Percentiles rank a stretch among this genome's conserved stretches.
Evolutionary conservation across 164 flowering plant genomes (phyloP).

Genomic region (Aristolochia fimbriata): DNA sequence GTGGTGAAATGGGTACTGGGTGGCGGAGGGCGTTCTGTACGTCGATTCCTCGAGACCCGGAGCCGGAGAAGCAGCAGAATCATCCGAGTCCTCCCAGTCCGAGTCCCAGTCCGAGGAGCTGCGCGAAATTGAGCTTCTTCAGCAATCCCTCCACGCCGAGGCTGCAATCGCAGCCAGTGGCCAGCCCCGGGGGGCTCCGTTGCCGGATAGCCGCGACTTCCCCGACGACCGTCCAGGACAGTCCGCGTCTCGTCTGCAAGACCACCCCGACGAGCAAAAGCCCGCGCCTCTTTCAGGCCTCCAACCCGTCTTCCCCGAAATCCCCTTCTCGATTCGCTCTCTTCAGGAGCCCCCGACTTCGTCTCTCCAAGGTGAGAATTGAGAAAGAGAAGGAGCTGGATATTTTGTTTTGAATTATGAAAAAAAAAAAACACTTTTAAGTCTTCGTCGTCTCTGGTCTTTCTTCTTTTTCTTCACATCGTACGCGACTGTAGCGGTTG

Average conservation of each 20-base stretch:
- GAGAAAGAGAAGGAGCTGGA: no score
- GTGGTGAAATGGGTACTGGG: constrained; percentile 63
- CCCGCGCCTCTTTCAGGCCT: constrained; percentile 20
- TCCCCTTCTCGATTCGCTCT: constrained; percentile 71
- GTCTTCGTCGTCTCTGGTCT: neutral
- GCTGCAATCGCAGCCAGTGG: constrained; percentile 21
- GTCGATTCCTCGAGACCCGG: constrained; percentile 44
- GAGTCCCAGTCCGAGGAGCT: constrained; percentile 32
- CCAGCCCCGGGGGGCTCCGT: constrained; percentile 20
- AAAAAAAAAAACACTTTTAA: no score
- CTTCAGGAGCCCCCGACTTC: constrained; percentile 51
- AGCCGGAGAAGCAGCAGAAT: constrained; percentile 5
- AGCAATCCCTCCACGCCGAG: constrained; percentile 64
- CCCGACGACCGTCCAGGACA: constrained; percentile 18
- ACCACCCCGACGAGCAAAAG: constrained; percentile 24
- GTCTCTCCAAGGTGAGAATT: constrained; percentile 50
- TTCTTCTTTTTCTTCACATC: neutral
- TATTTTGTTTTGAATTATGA: neutral
- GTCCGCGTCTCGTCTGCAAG: constrained; percentile 52
- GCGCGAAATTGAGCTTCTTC: constrained; percentile 39
- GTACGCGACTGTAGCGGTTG: constrained; percentile 6
- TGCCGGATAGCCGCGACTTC: constrained; percentile 17
- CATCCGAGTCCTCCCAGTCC: constrained; percentile 20
- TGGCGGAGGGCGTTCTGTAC: constrained; percentile 95
- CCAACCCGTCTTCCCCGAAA: constrained; percentile 63